phyloP scores from a whole-genome alignment of 306 rosid genomes.

The Vigna reflexopilosa region DNA sequence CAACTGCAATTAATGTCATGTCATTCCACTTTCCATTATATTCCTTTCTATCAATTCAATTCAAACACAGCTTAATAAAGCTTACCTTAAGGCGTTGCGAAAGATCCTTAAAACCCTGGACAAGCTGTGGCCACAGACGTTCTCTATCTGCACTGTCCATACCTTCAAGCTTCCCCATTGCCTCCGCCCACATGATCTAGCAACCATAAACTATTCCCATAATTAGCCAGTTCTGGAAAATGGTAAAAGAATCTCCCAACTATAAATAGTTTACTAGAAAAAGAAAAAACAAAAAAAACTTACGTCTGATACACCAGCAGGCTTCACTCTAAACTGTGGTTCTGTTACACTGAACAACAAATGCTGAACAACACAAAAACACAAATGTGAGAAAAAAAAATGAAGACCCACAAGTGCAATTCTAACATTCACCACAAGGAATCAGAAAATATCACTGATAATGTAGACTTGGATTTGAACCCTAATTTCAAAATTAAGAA shows the following conservation, averaged over 20 bases:
- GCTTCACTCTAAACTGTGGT: conserved; percentile 79
- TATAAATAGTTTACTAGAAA: neutral
- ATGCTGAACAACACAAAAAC: conserved; percentile 68
- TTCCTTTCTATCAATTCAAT: neutral
- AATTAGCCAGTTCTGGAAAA: conserved; percentile 48
- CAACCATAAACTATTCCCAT: conserved; percentile 68
- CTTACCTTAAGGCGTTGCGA: conserved; percentile 89
- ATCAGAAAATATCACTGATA: neutral
- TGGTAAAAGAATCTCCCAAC: conserved; percentile 17
- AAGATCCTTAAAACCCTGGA: conserved; percentile 91
- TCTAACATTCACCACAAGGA: conserved; percentile 26
- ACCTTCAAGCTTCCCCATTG: conserved; percentile 96
- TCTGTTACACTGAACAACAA: conserved; percentile 91
- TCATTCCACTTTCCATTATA: neutral
- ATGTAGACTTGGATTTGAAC: neutral
- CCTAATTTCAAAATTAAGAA: conserved; percentile 23
- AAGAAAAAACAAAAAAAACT: conserved; percentile 46
- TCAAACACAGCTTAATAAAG: conserved; percentile 12
- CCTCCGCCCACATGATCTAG: conserved; percentile 99
- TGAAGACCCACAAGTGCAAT: conserved; percentile 20
- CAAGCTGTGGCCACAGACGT: conserved; percentile 96
- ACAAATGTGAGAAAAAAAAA: conserved; percentile 25
- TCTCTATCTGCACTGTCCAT: conserved; percentile 91
- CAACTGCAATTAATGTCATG: neutral
- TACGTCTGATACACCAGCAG: conserved; percentile 95